A percentile compares a stretch with the other conserved stretches of the same genome.
Evolutionary conservation across 768 basidiomycete genomes (phyloP).

Genomic region (Melanogaster broomeanus): DNA sequence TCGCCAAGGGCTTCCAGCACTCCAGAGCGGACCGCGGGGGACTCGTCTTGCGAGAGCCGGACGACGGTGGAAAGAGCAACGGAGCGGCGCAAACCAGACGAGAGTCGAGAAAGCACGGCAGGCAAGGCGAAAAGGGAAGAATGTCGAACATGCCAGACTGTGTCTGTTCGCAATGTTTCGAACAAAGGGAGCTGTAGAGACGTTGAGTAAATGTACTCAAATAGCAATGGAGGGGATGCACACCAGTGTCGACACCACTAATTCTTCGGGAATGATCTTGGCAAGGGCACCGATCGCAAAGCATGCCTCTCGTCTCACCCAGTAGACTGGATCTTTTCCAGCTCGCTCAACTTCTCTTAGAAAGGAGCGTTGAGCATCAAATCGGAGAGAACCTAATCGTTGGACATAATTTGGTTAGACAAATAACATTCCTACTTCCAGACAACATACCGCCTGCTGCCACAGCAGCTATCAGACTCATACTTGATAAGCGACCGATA

Average conservation of each 20-base stretch:
- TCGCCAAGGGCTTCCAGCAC: conserved; percentile 89
- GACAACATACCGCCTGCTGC: conserved; percentile 67
- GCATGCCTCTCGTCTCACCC: conserved; percentile 84
- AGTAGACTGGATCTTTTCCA: conserved; percentile 63
- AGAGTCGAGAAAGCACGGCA: conserved; percentile 69
- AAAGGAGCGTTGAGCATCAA: conserved; percentile 61
- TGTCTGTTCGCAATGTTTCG: conserved; percentile 65
- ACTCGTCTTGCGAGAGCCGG: conserved; percentile 63
- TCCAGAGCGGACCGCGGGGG: conserved; percentile 70
- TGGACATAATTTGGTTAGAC: conserved; percentile 6
- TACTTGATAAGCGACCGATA: conserved; percentile 84
- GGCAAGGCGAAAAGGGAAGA: conserved; percentile 87
- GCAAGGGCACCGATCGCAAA: conserved; percentile 88
- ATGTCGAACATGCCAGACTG: conserved; percentile 82
- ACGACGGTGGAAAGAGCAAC: conserved; percentile 69
- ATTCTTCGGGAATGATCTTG: conserved; percentile 79
- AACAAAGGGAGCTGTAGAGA: conserved; percentile 74
- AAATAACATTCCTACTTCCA: conserved; percentile 4
- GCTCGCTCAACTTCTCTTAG: conserved; percentile 75
- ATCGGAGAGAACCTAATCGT: conserved; percentile 51
- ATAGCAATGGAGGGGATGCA: conserved; percentile 21
- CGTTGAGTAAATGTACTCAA: conserved; percentile 3
- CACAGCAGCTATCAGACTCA: conserved; percentile 91
- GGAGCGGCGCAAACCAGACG: conserved; percentile 53
- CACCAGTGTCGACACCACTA: conserved; percentile 66